Conservation (phyloP, 495 filamentous ascomycete species). For the Aspergillus biplanus region DNA sequence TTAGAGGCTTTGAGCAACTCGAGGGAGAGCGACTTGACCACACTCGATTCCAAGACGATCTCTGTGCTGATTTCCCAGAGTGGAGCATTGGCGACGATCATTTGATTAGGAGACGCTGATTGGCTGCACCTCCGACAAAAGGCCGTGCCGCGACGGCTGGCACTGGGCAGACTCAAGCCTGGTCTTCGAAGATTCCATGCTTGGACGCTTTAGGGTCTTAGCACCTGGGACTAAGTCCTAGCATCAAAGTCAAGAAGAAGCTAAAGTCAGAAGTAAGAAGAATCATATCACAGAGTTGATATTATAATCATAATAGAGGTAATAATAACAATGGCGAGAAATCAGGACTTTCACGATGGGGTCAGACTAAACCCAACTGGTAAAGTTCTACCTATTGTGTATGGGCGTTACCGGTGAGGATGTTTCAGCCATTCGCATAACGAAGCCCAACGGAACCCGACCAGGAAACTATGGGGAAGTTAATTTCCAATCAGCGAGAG, state of each 20-base stretch:
- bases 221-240: background rate
- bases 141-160: slow-evolving; percentile 25
- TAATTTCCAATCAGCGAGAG: too few relatives aligned
- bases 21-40: background rate
- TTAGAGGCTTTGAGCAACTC: too few relatives aligned
- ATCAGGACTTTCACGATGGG: background rate
- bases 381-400: too few relatives aligned
- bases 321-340: background rate
- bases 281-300: background rate
- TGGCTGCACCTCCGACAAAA: slow-evolving; percentile 39
- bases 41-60: background rate
- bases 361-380: background rate
- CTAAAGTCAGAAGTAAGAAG: background rate
- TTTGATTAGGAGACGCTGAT: slow-evolving; percentile 26
- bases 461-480: too few relatives aligned
- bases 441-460: background rate
- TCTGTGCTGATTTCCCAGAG: background rate
- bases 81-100: slow-evolving; percentile 16
- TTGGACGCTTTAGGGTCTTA: background rate
- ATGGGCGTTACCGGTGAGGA: background rate
- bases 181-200: background rate
- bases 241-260: background rate
- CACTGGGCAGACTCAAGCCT: background rate
- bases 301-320: background rate
- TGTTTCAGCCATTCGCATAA: background rate